Conservation (phyloP, 177 flowering plant genomes). For the Vitis hybrid region DNA sequence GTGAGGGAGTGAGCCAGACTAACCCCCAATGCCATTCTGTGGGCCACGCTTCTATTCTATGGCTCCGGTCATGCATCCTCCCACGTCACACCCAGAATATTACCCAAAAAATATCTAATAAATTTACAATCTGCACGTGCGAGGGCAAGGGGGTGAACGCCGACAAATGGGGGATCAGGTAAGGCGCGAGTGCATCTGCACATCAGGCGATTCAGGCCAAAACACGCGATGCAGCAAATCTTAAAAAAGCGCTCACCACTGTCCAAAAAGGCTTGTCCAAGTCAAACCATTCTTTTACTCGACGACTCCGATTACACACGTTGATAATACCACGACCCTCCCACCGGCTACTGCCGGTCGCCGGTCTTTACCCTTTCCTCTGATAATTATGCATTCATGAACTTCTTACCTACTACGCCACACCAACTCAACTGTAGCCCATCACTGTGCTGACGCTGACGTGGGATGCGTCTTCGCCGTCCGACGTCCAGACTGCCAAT, state of each 20-base stretch:
- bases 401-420: constrained; percentile 20
- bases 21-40: too few relatives aligned
- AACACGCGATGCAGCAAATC: constrained; percentile 11
- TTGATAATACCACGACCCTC: background rate
- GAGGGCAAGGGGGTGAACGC: background rate
- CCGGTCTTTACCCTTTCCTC: background rate
- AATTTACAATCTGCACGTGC: too few relatives aligned
- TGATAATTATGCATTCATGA: background rate
- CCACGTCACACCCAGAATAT: too few relatives aligned
- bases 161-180: constrained; percentile 13
- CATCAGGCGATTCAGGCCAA: constrained; percentile 1
- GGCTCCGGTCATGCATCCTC: too few relatives aligned
- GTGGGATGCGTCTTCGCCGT: background rate
- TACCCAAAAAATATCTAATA: too few relatives aligned
- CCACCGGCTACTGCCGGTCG: constrained; percentile 16
- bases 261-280: constrained; percentile 17
- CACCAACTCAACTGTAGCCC: background rate
- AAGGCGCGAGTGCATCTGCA: background rate
- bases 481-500: background rate
- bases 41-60: too few relatives aligned
- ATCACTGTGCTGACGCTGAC: constrained; percentile 1
- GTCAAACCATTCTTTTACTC: constrained; percentile 14
- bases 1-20: too few relatives aligned
- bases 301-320: background rate
- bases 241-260: constrained; percentile 6